These are phyloP conservation scores for Melampsora larici-populina DNA, from an alignment of 1,284 basidiomycete genomes.

Conservation along the genomic window DNA sequence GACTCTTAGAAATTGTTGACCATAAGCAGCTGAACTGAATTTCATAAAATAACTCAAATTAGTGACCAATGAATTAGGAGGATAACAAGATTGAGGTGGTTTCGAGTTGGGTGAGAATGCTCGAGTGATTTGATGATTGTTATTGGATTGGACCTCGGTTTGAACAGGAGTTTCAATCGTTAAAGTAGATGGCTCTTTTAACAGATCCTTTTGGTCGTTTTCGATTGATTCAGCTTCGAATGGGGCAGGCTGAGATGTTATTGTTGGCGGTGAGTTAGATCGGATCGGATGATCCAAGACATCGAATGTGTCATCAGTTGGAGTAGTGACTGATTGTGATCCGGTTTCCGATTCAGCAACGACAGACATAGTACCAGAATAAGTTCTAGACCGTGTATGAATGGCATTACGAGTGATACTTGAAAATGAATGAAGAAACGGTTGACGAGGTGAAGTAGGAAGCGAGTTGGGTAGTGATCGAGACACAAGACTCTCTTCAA, in stretches of 20 bases:
- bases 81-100: conserved; percentile 52
- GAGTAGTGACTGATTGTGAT: background rate
- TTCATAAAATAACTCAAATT: conserved; percentile 59
- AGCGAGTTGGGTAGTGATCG: too few relatives aligned
- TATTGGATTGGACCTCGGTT: conserved; percentile 3
- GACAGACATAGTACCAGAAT: background rate
- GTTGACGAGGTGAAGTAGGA: too few relatives aligned
- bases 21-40: conserved; percentile 57
- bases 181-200: background rate
- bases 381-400: too few relatives aligned
- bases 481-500: too few relatives aligned
- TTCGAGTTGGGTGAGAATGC: background rate
- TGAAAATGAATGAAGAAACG: too few relatives aligned
- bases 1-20: conserved; percentile 56
- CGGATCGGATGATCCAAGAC: background rate
- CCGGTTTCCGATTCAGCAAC: background rate
- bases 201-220: too few relatives aligned
- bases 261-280: background rate
- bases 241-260: background rate
- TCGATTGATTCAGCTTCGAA: background rate
- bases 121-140: conserved; percentile 12
- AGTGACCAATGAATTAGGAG: conserved; percentile 55
- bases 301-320: background rate
- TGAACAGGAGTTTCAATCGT: background rate
- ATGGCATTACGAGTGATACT: too few relatives aligned